A percentile compares a stretch with the other conserved stretches of the same genome.
Conservation (phyloP, 257 asterid species). For the Capsicum rhomboideum region DNA sequence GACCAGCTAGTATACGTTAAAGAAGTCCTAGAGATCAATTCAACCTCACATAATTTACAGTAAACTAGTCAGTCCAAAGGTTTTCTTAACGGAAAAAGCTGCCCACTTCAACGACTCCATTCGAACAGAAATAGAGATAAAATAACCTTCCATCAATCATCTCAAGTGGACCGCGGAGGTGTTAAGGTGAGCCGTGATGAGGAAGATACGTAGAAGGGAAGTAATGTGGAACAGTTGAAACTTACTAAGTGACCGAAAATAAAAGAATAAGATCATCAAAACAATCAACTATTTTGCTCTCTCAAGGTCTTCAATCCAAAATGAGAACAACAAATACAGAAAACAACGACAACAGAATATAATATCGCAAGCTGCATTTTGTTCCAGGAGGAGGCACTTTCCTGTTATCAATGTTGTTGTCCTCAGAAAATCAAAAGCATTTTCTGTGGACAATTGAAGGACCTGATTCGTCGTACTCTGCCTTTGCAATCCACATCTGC, state of each 20-base stretch:
- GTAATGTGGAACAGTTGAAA: constrained; percentile 5
- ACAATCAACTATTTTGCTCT: constrained; percentile 24
- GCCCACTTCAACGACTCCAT: too few relatives aligned
- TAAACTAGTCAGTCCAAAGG: too few relatives aligned
- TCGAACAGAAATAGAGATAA: too few relatives aligned
- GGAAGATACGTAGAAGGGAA: not conserved
- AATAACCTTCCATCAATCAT: too few relatives aligned
- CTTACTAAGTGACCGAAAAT: constrained; percentile 28
- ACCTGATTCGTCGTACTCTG: constrained; percentile 38
- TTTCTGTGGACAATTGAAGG: constrained; percentile 46
- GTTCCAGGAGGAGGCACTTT: not conserved
- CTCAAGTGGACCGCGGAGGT: too few relatives aligned
- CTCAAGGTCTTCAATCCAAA: constrained; percentile 24
- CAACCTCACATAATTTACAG: too few relatives aligned
- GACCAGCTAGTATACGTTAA: too few relatives aligned
- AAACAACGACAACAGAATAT: constrained; percentile 24
- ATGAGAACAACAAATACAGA: constrained; percentile 17
- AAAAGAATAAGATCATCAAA: constrained; percentile 33
- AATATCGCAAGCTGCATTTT: constrained; percentile 15
- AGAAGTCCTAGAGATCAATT: too few relatives aligned
- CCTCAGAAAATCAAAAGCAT: constrained; percentile 32
- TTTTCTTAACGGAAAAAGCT: too few relatives aligned
- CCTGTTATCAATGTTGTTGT: constrained; percentile 1
- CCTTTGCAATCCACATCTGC: constrained; percentile 42
- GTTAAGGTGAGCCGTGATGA: not conserved